Conservation (phyloP, 2,329 filamentous ascomycete genomes). For the Apiospora rasikravindrae region DNA sequence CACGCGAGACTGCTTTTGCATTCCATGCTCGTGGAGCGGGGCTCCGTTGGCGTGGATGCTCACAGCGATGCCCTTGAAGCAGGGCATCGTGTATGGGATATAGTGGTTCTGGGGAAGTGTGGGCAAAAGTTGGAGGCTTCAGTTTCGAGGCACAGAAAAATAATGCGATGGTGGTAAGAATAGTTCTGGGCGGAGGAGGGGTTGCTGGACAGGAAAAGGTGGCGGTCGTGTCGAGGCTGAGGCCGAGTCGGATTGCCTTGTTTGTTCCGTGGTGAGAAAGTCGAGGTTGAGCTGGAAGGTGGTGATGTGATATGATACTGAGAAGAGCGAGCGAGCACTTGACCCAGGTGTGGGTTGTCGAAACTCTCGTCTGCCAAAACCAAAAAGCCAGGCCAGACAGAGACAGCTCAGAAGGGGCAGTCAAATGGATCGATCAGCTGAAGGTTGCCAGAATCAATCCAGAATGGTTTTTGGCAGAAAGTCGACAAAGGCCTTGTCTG, state of each 20-base stretch:
- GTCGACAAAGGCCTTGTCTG: slow-evolving; percentile 9
- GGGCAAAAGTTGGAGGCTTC: not conserved
- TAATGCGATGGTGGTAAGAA: not conserved
- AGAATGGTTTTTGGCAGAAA: not conserved
- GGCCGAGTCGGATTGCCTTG: slow-evolving; percentile 4
- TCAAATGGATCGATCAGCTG: slow-evolving; percentile 9
- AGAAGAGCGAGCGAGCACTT: not conserved
- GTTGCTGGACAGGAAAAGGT: not conserved
- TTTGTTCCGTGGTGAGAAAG: slow-evolving; percentile 1
- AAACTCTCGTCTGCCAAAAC: not conserved
- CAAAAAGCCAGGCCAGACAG: not conserved
- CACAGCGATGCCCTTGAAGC: slow-evolving; percentile 98
- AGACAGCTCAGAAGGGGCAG: not conserved
- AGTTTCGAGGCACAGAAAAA: not conserved
- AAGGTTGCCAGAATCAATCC: not conserved
- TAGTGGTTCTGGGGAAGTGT: slow-evolving; percentile 1
- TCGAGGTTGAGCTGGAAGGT: slow-evolving; percentile 2
- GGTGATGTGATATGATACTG: not conserved
- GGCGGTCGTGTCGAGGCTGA: not conserved
- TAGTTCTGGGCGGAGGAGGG: not conserved
- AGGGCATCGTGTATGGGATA: slow-evolving; percentile 69
- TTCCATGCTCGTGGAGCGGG: slow-evolving; percentile 89
- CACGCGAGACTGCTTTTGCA: slow-evolving; percentile 90
- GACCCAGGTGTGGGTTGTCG: not conserved
- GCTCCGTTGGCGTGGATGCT: slow-evolving; percentile 86